Conservation (phyloP, 306 rosid species). For the Cercis canadensis region DNA sequence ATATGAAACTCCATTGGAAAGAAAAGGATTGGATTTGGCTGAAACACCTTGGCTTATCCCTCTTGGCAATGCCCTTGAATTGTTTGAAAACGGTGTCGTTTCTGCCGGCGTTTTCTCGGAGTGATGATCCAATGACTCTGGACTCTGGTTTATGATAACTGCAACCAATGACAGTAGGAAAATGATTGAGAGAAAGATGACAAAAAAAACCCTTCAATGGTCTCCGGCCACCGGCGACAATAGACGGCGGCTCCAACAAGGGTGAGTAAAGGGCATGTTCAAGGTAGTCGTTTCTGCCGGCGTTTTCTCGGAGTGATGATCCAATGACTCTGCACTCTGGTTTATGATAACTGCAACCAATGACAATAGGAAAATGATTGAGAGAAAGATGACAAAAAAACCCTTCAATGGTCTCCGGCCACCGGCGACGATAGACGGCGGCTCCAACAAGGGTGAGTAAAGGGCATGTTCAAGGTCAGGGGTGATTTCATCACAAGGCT, state of each 20-base stretch:
- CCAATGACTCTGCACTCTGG: constrained; percentile 24
- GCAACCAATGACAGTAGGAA: constrained; percentile 54
- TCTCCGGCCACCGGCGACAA: constrained; percentile 6
- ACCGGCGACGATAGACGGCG: constrained; percentile 11
- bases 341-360: constrained; percentile 48
- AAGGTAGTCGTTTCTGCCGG: not conserved
- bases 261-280: constrained; percentile 38
- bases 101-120: not conserved
- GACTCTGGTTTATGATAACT: constrained; percentile 30
- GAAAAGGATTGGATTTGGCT: constrained; percentile 63
- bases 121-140: not conserved
- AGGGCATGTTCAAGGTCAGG: constrained; percentile 36
- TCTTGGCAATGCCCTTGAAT: constrained; percentile 39
- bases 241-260: constrained; percentile 43
- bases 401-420: constrained; percentile 39
- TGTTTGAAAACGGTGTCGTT: constrained; percentile 9
- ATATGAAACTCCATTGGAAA: constrained; percentile 37
- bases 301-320: too few relatives aligned
- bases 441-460: constrained; percentile 49
- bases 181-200: constrained; percentile 38
- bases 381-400: constrained; percentile 22
- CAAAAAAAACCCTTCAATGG: constrained; percentile 36
- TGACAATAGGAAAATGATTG: constrained; percentile 49
- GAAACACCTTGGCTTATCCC: constrained; percentile 77
- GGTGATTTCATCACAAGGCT: not conserved